Conservation (phyloP, 2,329 filamentous ascomycete species). For the Ceratocystis colombiana region DNA sequence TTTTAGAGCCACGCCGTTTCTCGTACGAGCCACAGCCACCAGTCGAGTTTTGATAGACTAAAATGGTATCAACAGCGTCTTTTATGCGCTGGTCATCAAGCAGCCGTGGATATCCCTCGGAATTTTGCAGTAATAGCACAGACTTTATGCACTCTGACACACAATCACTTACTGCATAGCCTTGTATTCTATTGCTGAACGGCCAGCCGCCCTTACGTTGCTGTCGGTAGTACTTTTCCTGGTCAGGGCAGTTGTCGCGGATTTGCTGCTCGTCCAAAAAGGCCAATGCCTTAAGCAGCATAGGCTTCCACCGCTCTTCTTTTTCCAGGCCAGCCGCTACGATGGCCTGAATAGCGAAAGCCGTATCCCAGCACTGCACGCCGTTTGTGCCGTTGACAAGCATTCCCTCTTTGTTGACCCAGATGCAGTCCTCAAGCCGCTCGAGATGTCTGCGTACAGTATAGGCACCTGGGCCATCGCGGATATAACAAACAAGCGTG, state of each 20-base stretch:
- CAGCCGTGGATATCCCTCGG: constrained; percentile 61
- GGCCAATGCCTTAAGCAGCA: constrained; percentile 70
- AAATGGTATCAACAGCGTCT: constrained; percentile 79
- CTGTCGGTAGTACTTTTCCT: constrained; percentile 77
- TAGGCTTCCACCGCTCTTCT: constrained; percentile 66
- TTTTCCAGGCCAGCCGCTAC: constrained; percentile 69
- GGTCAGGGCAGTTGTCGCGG: constrained; percentile 66
- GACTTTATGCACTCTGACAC: constrained; percentile 84
- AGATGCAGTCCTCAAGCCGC: constrained; percentile 73
- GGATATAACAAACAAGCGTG: constrained; percentile 71
- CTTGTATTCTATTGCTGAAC: constrained; percentile 85
- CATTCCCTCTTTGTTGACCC: constrained; percentile 89
- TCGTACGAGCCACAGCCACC: constrained; percentile 91
- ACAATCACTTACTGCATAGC: constrained; percentile 92
- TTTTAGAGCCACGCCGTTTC: constrained; percentile 63
- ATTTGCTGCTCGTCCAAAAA: constrained; percentile 92
- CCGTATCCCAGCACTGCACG: constrained; percentile 95
- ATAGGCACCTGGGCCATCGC: constrained; percentile 65
- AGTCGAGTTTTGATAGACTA: constrained; percentile 79
- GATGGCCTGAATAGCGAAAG: constrained; percentile 76
- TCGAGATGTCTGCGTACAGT: constrained; percentile 69
- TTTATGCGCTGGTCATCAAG: constrained; percentile 69
- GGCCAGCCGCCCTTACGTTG: constrained; percentile 89
- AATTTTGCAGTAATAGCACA: constrained; percentile 72
- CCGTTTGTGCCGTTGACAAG: constrained; percentile 93